phyloP scores from a whole-genome alignment of 1,284 basidiomycete genomes.

The Cutaneotrichosporon mucoides region DNA sequence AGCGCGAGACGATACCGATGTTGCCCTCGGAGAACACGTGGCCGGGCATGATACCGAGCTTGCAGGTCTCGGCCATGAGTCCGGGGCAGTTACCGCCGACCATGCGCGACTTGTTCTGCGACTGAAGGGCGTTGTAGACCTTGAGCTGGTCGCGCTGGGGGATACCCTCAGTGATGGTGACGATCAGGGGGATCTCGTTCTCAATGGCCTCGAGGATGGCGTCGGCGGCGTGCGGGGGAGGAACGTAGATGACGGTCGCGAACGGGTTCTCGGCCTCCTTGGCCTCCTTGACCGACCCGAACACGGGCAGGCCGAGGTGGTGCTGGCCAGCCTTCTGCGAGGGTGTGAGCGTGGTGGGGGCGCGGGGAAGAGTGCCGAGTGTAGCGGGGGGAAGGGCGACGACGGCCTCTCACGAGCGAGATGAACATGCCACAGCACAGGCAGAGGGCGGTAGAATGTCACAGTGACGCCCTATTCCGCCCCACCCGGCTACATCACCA shows the following conservation, averaged over 20 bases:
- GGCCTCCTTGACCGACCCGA: conserved; percentile 87
- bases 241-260: conserved; percentile 92
- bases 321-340: conserved; percentile 81
- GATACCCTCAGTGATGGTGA: conserved; percentile 96
- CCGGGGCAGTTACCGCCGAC: conserved; percentile 94
- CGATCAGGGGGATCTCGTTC: conserved; percentile 92
- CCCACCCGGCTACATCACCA: too few species aligned
- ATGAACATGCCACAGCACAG: too few species aligned
- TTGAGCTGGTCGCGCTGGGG: conserved; percentile 93
- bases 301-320: conserved; percentile 93
- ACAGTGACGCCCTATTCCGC: background rate
- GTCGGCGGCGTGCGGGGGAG: conserved; percentile 85
- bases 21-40: conserved; percentile 95
- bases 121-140: conserved; percentile 88
- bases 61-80: conserved; percentile 95
- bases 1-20: conserved; percentile 94
- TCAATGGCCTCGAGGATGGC: conserved; percentile 97
- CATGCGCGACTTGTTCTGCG: conserved; percentile 90
- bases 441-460: background rate
- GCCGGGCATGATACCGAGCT: conserved; percentile 99
- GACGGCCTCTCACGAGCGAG: too few species aligned
- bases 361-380: background rate
- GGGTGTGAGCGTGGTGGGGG: conserved; percentile 5
- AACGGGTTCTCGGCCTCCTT: conserved; percentile 79
- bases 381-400: too few species aligned